Base-by-base conservation (phyloP, 2,329 filamentous ascomycete species). In the Microsporum canis region DNA sequence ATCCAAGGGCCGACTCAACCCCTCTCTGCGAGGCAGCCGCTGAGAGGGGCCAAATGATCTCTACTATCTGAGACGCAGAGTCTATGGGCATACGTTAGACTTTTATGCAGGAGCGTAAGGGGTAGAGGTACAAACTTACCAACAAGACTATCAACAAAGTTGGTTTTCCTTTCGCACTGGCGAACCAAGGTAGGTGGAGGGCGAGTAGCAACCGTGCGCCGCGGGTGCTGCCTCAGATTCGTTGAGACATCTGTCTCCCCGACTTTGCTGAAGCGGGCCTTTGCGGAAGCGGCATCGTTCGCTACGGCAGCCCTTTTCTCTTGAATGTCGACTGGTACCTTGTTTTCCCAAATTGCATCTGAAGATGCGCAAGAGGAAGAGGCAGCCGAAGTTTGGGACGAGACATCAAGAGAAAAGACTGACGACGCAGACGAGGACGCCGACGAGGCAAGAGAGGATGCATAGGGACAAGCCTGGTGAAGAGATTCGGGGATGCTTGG, bases 101-200 rank as follows among this genome's bases (percentile, higher is more conserved):
- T 57, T n/a, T 29, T 59, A 60, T 66, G 62, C 68, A 68, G 68
- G 70, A 41, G 68, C 64, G 66, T 64, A 67, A 65, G 72, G 75
- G 76, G n/a, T 5, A 66, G 66, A 65, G 64, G 69, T 71, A 68
- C 73, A 81, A 57, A 69, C 92, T 89, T 90, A 96, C 92, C 92
- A 79, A 96, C 91, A 75, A 96, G 89, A 75, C 87, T 94, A 76
- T 96, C 91, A 76, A 97, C 92, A 72, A 97, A 96, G 76, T 88
- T 91, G 72, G 89, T 84, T 80, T 96, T 96, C 72, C 91, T 88
- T 77, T 96, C 91, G 71, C 85, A 84, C 79, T 96, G 91, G 70
- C 91, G 87, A 65, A 91, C 81, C 66, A 96, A 82, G 62, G 87
- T 77, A 57, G 92, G 89, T 68, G 88, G 88, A 68, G 82, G 81